Conservation (phyloP, 2,329 filamentous ascomycete genomes). For the Penicillium concentricum region DNA sequence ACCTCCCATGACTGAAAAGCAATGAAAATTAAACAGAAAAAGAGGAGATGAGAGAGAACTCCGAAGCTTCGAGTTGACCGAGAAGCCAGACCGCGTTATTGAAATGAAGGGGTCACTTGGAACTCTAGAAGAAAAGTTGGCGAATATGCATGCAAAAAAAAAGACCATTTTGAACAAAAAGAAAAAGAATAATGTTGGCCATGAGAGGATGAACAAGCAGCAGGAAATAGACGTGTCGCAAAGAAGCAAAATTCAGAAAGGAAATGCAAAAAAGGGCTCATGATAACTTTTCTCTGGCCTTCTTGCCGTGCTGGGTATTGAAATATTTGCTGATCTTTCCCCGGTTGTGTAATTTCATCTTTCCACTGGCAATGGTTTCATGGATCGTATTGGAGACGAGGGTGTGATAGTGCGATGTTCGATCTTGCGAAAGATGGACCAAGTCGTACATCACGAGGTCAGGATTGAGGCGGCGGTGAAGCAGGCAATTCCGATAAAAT, state of each 20-base stretch:
- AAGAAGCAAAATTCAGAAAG: conserved; percentile 14
- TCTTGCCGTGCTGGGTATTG: conserved; percentile 12
- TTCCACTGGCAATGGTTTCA: conserved; percentile 39
- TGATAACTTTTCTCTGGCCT: conserved; percentile 38
- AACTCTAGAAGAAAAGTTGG: conserved; percentile 21
- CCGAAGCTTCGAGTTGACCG: conserved; percentile 25
- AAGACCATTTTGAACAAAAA: conserved; percentile 11
- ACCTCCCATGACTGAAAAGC: conserved; percentile 30
- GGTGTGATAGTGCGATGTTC: neutral
- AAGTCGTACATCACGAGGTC: conserved; percentile 56
- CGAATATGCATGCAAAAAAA: conserved; percentile 20
- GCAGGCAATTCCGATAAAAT: conserved; percentile 62
- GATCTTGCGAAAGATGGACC: conserved; percentile 51
- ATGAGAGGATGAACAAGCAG: conserved; percentile 13
- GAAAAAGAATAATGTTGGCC: conserved; percentile 21
- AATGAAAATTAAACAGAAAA: conserved; percentile 14
- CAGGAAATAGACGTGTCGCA: conserved; percentile 7
- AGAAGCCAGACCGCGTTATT: conserved; percentile 25
- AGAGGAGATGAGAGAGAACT: conserved; percentile 11
- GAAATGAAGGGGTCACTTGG: conserved; percentile 23
- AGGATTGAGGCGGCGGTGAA: conserved; percentile 52
- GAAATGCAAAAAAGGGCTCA: conserved; percentile 16
- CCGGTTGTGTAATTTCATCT: conserved; percentile 53
- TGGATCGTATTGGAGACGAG: conserved; percentile 1
- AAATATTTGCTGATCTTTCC: conserved; percentile 30